Base-by-base conservation (phyloP, 1,139 yeast species). In the Lodderomyces margitis region DNA sequence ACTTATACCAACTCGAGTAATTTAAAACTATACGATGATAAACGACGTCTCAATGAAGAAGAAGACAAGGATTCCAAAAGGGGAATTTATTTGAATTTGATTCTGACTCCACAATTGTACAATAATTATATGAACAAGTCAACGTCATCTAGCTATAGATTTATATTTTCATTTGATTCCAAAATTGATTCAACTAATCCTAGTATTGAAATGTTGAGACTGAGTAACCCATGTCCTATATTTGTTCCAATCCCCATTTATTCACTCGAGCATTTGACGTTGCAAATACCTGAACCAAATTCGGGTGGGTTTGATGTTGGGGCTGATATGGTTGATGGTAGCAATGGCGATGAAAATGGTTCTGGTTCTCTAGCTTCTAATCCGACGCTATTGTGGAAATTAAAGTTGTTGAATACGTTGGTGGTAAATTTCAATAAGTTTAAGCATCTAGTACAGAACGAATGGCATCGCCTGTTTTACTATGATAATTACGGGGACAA, bases 1-100 rank as follows among this genome's bases (percentile, higher is more conserved):
- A 68, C 70, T 45, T 81, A 83, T 54, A 73, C 73, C 46, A 74
- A 87, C 52, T 70, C 80, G 44, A 78, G 86, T 33, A 83, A 85
- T 12, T 68, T 79, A 1, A 77, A 81, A 34, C 59, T 82, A 30
- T 81, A 76, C 50, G 80, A 77, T 35, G 74, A 66, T 44, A 54
- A 55, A 30, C 38, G 38, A 17, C 19, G 33, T 34, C 19, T 25
- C 36, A 4, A 36, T 43, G n/a, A 43, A 19, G 34, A 28, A 25
- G 32, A 36, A 11, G 23, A 12, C 14, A 17, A 31, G 11, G 37
- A 34, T 3, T 32, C 38, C 16, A 31, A 34, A 24, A 5, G 31
- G 10, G 36, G 35, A 28, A 15, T 42, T 12, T 43, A 20, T 34
- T 15, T 43, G 5, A 39, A 46, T 17, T 68, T 57, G 53, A 70